Evolutionary conservation across 768 basidiomycete species (phyloP).

Genomic region (Multifurca ochricompacta): DNA sequence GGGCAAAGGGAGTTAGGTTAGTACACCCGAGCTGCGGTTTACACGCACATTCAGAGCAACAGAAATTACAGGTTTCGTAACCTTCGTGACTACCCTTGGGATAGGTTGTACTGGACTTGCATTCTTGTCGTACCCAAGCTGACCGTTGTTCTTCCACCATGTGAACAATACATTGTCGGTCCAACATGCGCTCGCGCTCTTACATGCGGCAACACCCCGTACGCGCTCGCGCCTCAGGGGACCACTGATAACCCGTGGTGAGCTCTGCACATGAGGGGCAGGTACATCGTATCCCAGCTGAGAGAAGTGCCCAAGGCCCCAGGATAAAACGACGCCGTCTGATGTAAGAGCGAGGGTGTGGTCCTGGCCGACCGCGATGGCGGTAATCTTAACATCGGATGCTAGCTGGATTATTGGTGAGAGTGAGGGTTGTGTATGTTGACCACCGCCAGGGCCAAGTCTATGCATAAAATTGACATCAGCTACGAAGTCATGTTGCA

Average conservation of each 20-base stretch:
- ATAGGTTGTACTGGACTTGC: slow-evolving; percentile 66
- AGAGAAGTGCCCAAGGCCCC: slow-evolving; percentile 84
- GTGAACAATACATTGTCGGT: slow-evolving; percentile 64
- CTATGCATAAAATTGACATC: slow-evolving; percentile 30
- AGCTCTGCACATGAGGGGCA: slow-evolving; percentile 49
- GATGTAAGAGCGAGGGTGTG: slow-evolving; percentile 84
- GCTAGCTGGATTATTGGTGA: slow-evolving; percentile 48
- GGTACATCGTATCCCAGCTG: slow-evolving; percentile 88
- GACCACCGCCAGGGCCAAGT: slow-evolving; percentile 50
- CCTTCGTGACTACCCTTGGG: slow-evolving; percentile 75
- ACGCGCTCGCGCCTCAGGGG: slow-evolving; percentile 73
- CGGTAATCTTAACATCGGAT: slow-evolving; percentile 42
- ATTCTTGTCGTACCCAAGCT: slow-evolving; percentile 79
- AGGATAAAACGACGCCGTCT: slow-evolving; percentile 77
- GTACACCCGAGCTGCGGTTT: neutral
- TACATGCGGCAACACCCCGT: slow-evolving; percentile 77
- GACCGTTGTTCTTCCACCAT: slow-evolving; percentile 92
- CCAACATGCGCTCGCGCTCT: slow-evolving; percentile 86
- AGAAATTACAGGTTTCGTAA: slow-evolving; percentile 60
- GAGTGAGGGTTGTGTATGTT: slow-evolving; percentile 74
- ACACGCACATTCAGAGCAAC: slow-evolving; percentile 65
- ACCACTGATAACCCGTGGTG: slow-evolving; percentile 67
- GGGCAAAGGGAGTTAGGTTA: neutral
- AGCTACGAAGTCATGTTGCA: neutral
- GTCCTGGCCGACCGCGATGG: slow-evolving; percentile 86